Conservation (phyloP, 2,329 filamentous ascomycete genomes). For the Paraphoma chrysanthemicola region DNA sequence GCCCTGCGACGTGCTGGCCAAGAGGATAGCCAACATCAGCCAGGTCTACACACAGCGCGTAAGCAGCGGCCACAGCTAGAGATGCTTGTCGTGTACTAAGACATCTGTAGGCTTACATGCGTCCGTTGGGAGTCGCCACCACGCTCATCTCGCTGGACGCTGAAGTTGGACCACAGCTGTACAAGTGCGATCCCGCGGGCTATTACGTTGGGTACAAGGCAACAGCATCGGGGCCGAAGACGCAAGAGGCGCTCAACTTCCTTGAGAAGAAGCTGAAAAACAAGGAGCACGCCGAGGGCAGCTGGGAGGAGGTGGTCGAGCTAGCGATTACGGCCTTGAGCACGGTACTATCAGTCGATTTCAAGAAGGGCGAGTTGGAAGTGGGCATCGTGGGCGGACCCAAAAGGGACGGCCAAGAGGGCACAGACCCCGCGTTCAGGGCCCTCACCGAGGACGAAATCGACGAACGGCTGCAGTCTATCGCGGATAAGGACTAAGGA, state of each 20-base stretch:
- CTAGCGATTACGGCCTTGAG: slow-evolving; percentile 93
- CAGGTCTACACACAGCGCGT: slow-evolving; percentile 99
- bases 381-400: slow-evolving; percentile 96
- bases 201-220: slow-evolving; percentile 99
- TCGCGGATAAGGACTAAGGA: slow-evolving; percentile 94
- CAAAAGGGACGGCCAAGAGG: slow-evolving; percentile 80
- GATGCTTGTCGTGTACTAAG: slow-evolving; percentile 36
- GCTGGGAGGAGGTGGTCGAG: slow-evolving; percentile 98
- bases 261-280: slow-evolving; percentile 99
- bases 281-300: slow-evolving; percentile 91
- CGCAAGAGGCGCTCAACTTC: slow-evolving; percentile 98
- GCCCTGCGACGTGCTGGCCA: slow-evolving; percentile 95
- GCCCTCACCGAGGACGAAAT: slow-evolving; percentile 96
- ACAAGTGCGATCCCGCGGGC: slow-evolving; percentile 97
- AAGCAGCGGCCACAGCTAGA: slow-evolving; percentile 39
- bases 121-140: slow-evolving; percentile 92
- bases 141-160: slow-evolving; percentile 94
- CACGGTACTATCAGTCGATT: slow-evolving; percentile 97
- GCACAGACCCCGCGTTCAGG: slow-evolving; percentile 80
- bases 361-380: slow-evolving; percentile 99
- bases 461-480: slow-evolving; percentile 95
- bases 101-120: slow-evolving; percentile 83
- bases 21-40: slow-evolving; percentile 97
- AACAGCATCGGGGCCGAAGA: slow-evolving; percentile 95
- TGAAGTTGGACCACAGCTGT: slow-evolving; percentile 91